Conservation (phyloP, 176 grass and related monocot genomes). For the Rhipidocladum racemiflorum region DNA sequence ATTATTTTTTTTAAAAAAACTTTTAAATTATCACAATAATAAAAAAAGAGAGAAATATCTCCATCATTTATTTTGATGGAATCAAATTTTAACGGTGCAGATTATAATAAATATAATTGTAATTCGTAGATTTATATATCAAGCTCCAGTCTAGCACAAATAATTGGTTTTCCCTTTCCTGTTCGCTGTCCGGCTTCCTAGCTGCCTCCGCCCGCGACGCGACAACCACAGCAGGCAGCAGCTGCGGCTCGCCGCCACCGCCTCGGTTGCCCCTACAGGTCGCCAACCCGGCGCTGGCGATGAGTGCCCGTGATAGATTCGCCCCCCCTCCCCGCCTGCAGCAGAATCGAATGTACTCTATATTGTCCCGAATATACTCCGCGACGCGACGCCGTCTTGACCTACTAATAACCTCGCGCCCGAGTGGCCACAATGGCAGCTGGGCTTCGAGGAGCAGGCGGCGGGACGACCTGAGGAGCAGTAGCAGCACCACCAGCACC, state of each 20-base stretch:
- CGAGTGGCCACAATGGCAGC: slow-evolving; percentile 10
- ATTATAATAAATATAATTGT: no score
- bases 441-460: neutral
- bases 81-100: no score
- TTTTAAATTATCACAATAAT: no score
- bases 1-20: no score
- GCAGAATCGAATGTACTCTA: slow-evolving; percentile 29
- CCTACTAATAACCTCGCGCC: slow-evolving; percentile 38
- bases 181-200: neutral
- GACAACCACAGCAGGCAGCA: slow-evolving; percentile 38
- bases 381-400: slow-evolving; percentile 23
- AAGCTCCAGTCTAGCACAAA: no score
- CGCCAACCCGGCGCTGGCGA: neutral
- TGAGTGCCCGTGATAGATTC: slow-evolving; percentile 32
- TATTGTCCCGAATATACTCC: slow-evolving; percentile 44
- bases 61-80: no score
- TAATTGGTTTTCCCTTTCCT: neutral
- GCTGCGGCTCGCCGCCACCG: slow-evolving; percentile 17
- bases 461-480: neutral
- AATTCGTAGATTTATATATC: no score
- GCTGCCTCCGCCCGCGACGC: slow-evolving; percentile 14
- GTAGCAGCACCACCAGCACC: slow-evolving; percentile 26
- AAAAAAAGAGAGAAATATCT: no score
- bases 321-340: slow-evolving; percentile 3
- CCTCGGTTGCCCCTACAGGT: neutral